phyloP scores from a whole-genome alignment of 139 green algal genomes.

The Pycnococcus provasolii region DNA sequence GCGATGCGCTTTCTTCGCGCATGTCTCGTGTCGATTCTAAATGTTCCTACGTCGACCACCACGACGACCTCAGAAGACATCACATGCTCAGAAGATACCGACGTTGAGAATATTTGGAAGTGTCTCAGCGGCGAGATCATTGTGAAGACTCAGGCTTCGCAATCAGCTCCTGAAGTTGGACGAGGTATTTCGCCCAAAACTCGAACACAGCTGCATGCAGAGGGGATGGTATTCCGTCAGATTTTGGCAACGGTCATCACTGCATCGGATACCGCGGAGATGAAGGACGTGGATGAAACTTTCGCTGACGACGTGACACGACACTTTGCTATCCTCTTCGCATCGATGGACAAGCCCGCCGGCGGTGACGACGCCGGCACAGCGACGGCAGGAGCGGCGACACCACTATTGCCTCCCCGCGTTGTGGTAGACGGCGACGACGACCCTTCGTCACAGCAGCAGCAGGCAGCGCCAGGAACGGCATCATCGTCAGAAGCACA shows the following conservation, averaged over 20 bases:
- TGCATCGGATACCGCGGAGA: slow-evolving; percentile 40
- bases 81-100: too few species aligned
- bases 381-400: neutral
- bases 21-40: slow-evolving; percentile 65
- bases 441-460: neutral
- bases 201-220: slow-evolving; percentile 63
- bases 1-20: slow-evolving; percentile 68
- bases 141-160: too few species aligned
- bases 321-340: slow-evolving; percentile 87
- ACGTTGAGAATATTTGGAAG: too few species aligned
- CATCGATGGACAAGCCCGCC: slow-evolving; percentile 11
- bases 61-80: too few species aligned
- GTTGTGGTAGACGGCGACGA: neutral
- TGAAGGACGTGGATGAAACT: slow-evolving; percentile 39
- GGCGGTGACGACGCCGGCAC: neutral
- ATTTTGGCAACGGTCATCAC: slow-evolving; percentile 43
- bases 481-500: neutral
- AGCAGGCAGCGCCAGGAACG: neutral
- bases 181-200: slow-evolving; percentile 29
- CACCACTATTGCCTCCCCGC: neutral
- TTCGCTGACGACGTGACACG: slow-evolving; percentile 61
- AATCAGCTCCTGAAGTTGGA: too few species aligned
- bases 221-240: slow-evolving; percentile 41
- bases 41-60: slow-evolving; percentile 40
- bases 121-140: too few species aligned